A percentile compares a stretch with the other conserved stretches of the same genome.
phyloP scores from a whole-genome alignment of 2,329 filamentous ascomycete species.

The Pseudopyrenochaeta lycopersici region DNA sequence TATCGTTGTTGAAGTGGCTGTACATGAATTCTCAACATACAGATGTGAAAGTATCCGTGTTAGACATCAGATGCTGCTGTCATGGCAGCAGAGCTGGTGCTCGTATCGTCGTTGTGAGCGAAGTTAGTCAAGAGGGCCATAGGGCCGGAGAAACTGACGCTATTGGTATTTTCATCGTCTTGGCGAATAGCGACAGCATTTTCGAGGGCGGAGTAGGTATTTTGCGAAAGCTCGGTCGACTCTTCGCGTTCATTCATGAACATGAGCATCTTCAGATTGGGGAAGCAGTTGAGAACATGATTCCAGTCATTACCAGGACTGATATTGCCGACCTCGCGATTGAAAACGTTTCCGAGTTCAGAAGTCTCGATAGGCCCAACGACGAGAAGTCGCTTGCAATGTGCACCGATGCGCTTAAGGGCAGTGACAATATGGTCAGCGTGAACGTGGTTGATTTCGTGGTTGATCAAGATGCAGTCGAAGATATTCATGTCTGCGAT shows the following conservation, averaged over 20 bases:
- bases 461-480: constrained; percentile 18
- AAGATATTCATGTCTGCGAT: constrained; percentile 20
- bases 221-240: constrained; percentile 2
- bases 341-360: constrained; percentile 18
- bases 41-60: background rate
- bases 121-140: constrained; percentile 3
- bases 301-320: constrained; percentile 23
- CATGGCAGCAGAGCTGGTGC: background rate
- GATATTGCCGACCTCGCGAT: constrained; percentile 9
- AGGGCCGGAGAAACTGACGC: constrained; percentile 2
- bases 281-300: constrained; percentile 20
- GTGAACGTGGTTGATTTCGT: constrained; percentile 18
- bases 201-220: constrained; percentile 14
- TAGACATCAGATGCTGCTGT: background rate
- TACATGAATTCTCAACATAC: too few species aligned
- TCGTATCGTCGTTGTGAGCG: too few species aligned
- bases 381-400: constrained; percentile 22
- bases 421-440: constrained; percentile 14
- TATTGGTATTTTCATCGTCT: background rate
- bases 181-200: constrained; percentile 8
- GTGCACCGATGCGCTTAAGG: constrained; percentile 18
- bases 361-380: constrained; percentile 17
- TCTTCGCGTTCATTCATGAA: constrained; percentile 13
- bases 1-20: too few species aligned
- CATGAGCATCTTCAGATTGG: constrained; percentile 16